Base-by-base conservation (phyloP, 495 filamentous ascomycete species). In the Podospora pseudocomata region DNA sequence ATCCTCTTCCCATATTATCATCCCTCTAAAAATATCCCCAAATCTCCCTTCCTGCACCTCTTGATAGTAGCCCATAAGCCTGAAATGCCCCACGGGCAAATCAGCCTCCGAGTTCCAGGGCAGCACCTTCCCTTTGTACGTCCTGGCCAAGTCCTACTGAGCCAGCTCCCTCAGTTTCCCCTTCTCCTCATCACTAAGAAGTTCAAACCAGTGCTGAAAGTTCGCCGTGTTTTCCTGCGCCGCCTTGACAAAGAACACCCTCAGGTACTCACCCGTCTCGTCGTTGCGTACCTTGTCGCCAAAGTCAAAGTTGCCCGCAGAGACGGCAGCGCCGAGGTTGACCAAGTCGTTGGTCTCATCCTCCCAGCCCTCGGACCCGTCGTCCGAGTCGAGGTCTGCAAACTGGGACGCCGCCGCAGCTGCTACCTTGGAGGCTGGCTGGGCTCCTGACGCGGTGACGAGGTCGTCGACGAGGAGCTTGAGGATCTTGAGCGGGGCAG, bases 401-500 rank as follows among this genome's bases (percentile, higher is more conserved):
- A 78, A 73, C 19, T 86, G 78, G 20, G 85, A 83, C 0, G 82
- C 81, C 0, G 84, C 82, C 1, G 85, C 86, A 32, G 85, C 83
- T 15, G 89, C 86, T 16, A 83, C 81, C 62, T 70, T 75, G 26
- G 80, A 72, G 0, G 80, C 79, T 6, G 72, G 79, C 6, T 76
- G 71, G 19, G 69, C 71, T 54, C 82, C 82, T 15, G 82, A 85
- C 18, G 90, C 89, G 4, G 90, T 89, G 23, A 82, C 82, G 28
- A 99, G 86, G 78, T 99, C 95, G 75, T 96, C 91, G 62, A 97
- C 88, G 0, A 99, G 86, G 7, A 99, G 90, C 81, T 99, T 99
- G 79, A 97, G 80, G 74, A 99, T 97, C 81, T 99, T 99, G 74
- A 99, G 82, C 2, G 91, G 88, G 0, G 93, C 93, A 0, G 93